A percentile compares a stretch with the other conserved stretches of the same genome.
These are phyloP conservation scores for Conidiobolus incongruus DNA, from an alignment of 371 early-diverging fungal genomes.

Conservation along the genomic window DNA sequence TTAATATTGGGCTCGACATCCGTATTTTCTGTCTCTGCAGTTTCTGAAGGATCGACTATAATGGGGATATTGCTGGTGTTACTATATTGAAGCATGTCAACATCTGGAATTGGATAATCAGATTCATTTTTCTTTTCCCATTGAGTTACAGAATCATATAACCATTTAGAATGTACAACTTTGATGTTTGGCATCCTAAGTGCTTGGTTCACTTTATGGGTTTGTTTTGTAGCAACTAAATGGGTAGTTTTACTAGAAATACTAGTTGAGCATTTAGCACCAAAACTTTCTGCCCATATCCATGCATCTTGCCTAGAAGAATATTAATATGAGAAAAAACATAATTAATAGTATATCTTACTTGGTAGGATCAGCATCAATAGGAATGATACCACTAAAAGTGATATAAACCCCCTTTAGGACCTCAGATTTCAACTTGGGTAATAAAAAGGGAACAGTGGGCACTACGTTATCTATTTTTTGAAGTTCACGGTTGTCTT, in stretches of 20 bases:
- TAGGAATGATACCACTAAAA: slow-evolving; percentile 30
- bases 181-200: background rate
- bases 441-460: too few relatives aligned
- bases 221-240: slow-evolving; percentile 35
- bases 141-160: background rate
- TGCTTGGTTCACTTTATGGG: background rate
- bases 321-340: slow-evolving; percentile 15
- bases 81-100: too few relatives aligned
- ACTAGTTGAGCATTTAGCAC: slow-evolving; percentile 32
- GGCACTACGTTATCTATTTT: too few relatives aligned
- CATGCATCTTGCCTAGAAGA: slow-evolving; percentile 31
- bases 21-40: too few relatives aligned
- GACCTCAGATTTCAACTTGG: slow-evolving; percentile 19
- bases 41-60: too few relatives aligned
- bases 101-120: background rate
- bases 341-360: too few relatives aligned
- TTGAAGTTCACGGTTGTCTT: background rate
- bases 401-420: slow-evolving; percentile 19
- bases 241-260: slow-evolving; percentile 41
- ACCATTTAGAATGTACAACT: background rate
- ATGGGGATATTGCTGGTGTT: too few relatives aligned
- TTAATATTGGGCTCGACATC: too few relatives aligned
- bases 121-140: background rate
- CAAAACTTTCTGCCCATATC: slow-evolving; percentile 42
- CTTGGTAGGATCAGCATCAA: slow-evolving; percentile 14